These are phyloP conservation scores for Cyclocybe aegerita DNA, from an alignment of 768 basidiomycete species.

Conservation along the genomic window DNA sequence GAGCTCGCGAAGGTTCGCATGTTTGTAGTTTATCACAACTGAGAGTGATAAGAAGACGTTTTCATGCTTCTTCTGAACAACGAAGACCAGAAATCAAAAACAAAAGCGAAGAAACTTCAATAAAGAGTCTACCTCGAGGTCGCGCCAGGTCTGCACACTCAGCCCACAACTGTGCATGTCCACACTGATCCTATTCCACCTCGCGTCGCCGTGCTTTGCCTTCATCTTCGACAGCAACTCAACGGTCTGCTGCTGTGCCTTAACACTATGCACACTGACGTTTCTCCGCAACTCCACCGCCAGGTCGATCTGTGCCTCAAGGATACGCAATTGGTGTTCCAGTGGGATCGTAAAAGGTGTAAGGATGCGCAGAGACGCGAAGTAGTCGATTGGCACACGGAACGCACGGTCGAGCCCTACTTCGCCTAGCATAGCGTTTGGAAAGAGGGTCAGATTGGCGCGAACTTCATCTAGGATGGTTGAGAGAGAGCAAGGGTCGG, in stretches of 20 bases:
- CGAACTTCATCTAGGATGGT: conserved; percentile 63
- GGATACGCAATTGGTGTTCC: conserved; percentile 76
- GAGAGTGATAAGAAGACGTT: conserved; percentile 91
- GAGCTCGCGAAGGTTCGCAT: conserved; percentile 59
- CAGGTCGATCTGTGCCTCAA: conserved; percentile 83
- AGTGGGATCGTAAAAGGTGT: conserved; percentile 81
- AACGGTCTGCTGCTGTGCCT: conserved; percentile 65
- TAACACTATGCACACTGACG: conserved; percentile 87
- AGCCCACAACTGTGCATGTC: conserved; percentile 92
- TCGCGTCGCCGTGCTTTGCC: conserved; percentile 46
- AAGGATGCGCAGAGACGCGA: conserved; percentile 49
- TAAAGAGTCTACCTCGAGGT: conserved; percentile 62
- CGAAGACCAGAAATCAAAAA: neutral
- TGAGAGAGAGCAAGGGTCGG: conserved; percentile 65
- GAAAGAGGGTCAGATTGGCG: conserved; percentile 55
- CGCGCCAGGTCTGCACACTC: conserved; percentile 71
- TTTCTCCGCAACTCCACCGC: conserved; percentile 78
- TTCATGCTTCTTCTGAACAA: conserved; percentile 57
- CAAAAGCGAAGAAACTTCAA: too few species aligned
- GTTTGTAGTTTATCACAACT: conserved; percentile 78
- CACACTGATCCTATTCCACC: conserved; percentile 70
- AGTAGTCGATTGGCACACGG: conserved; percentile 64
- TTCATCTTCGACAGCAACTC: conserved; percentile 64
- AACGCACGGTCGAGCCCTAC: conserved; percentile 86
- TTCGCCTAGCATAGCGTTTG: conserved; percentile 86